Evolutionary conservation across 768 basidiomycete genomes (phyloP).

Genomic region (Pisolithus sp.): DNA sequence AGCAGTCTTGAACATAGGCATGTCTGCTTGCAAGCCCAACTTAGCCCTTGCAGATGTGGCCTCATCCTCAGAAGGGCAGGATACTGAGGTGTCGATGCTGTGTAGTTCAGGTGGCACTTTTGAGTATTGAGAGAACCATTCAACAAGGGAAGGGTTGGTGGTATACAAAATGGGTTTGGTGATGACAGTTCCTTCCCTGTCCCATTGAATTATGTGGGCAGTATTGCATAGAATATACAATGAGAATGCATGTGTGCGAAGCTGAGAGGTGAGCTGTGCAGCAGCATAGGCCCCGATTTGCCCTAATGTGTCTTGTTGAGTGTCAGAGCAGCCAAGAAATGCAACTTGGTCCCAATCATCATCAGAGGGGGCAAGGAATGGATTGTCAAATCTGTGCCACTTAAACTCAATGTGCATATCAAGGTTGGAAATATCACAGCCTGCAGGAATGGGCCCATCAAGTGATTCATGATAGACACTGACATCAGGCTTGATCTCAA

Average conservation of each 20-base stretch:
- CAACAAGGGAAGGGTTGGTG: background rate
- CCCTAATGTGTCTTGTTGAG: conserved; percentile 8
- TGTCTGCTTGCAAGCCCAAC: background rate
- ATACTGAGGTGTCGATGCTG: conserved; percentile 17
- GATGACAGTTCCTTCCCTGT: conserved; percentile 26
- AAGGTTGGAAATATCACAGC: background rate
- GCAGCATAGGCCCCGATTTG: conserved; percentile 21
- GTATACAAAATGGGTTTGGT: conserved; percentile 19
- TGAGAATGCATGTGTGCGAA: conserved; percentile 25
- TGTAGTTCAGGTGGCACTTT: conserved; percentile 7
- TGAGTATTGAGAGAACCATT: conserved; percentile 23
- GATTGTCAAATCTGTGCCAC: background rate
- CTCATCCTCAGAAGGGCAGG: background rate
- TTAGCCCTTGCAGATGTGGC: background rate
- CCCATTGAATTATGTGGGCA: conserved; percentile 28
- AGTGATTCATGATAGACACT: background rate
- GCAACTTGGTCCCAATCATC: background rate
- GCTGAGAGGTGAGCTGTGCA: conserved; percentile 18
- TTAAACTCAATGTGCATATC: conserved; percentile 9
- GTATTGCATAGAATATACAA: conserved; percentile 16
- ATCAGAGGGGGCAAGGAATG: background rate
- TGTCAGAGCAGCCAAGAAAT: background rate
- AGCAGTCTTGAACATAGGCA: background rate
- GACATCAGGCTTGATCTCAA: conserved; percentile 3
- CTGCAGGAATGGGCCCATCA: background rate